Base-by-base conservation (phyloP, 1,284 basidiomycete genomes). In the Agaricales sp. region DNA sequence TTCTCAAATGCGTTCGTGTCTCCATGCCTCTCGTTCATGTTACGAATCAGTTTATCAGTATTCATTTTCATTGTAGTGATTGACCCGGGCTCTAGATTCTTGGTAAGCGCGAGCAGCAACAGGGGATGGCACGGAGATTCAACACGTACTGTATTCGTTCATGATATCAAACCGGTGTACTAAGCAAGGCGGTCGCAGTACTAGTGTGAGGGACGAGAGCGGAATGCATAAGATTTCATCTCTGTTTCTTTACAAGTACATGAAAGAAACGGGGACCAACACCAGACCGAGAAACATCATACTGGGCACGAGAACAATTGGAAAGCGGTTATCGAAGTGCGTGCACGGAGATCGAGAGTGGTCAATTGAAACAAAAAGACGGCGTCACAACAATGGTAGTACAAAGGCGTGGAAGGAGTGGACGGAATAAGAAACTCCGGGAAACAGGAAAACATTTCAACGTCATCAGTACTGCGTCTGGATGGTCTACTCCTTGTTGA, bases 51-150 rank as follows among this genome's bases (percentile, higher is more conserved):
- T 52, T 54, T 30, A 54, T 55, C 54, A 58, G 55, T 53, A 53
- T 48, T 54, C 46, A 52, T 50, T 50, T 48, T 53, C 48, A 52
- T 43, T 48, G 53, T 43, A 96, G 93, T 94, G 53, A 74, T 98
- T 45, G 95, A 98, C 69, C 78, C 86, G 24, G 85, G 82, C 2
- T 84, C 80, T 20, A 73, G 82, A 50, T 98, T 94, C 66, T 73
- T 99, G 58, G 79, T 95, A 52, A 90, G 88, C 58, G 89, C 92
- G 4, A 93, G 90, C 55, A 95, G 95, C 38, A 94, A 95, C 62
- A 77, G 95, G 48, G 95, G 94, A 41, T 97, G 93, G 91, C 83
- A 89, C 61, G 92, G 91, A 30, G 88, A 93, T 55, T 86, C 86
- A 38, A 94, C 92, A 13, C 77, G 80, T 56, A 92, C 88, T 13